Evolutionary conservation across 495 filamentous ascomycete species (phyloP), one percentile per base, ranked within the genome.

Genomic region (Penicilliopsis zonata): DNA sequence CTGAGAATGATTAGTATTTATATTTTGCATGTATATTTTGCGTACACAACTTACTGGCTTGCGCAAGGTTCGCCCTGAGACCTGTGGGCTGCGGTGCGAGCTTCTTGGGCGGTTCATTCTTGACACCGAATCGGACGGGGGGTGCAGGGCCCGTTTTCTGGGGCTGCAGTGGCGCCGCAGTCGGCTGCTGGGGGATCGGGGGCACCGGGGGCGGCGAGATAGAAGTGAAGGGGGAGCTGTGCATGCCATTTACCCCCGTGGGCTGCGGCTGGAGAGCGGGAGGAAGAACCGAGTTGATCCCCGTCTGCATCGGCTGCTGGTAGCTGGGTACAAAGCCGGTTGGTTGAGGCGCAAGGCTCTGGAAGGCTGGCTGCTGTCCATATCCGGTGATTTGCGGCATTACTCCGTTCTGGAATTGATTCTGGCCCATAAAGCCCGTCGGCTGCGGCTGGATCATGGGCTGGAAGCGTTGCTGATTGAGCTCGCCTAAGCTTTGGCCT

Each of bases 81-180:
- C 90, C 92, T 16, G 90, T 98, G 14, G 86, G 71, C 63, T 98
- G 90, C 18, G 87, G 82, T 37, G 73, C 70, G 45, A 96, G 59
- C 50, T 83, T 87, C 54, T 85, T 84, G 18, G 68, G 55, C 7
- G 61, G 61, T 21, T 73, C 76, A 13, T 58, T 58, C 41, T 68
- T 62, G 28, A 94, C 79, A 14, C 90, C 90, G 46, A 98, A 98
- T 39, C 86, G 67, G 13, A 98, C 73, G 12, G 86, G 76, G 18
- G 90, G 90, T 19, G 90, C 61, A n/a, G 90, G 92, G 0, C 90
- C 90, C 2, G 90, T 98, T 65, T 86, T 80, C 55, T 98, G 90
- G 19, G 90, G 77, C 29, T 76, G 54, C 35, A 98, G 60, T 18
- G 79, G 78, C 5, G 64, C 51, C 23, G 61, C 49, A 2, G 59